These are phyloP conservation scores for Plectosphaerella plurivora DNA, from an alignment of 2,329 filamentous ascomycete genomes.

Conservation along the genomic window DNA sequence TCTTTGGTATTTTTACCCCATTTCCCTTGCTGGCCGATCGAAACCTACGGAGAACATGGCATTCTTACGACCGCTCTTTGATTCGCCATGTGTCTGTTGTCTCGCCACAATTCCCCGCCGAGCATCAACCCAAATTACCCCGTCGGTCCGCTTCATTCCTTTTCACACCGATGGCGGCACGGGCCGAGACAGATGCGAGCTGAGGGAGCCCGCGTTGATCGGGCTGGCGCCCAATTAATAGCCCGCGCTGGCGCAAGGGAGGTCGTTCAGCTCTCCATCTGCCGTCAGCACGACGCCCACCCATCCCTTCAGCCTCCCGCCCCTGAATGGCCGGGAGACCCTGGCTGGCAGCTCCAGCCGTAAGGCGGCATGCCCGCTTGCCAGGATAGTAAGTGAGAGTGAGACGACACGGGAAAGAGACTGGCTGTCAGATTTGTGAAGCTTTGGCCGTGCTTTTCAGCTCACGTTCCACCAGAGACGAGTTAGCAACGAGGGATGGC, in stretches of 20 bases:
- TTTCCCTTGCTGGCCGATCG: too few species aligned
- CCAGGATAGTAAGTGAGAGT: background rate
- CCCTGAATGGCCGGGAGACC: background rate
- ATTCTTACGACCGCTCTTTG: too few species aligned
- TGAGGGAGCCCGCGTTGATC: background rate
- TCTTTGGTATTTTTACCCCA: too few species aligned
- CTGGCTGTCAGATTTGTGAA: background rate
- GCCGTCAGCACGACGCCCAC: background rate
- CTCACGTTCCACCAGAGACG: background rate
- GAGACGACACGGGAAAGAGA: background rate
- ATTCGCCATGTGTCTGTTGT: too few species aligned
- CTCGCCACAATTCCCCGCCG: too few species aligned
- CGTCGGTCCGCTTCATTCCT: too few species aligned
- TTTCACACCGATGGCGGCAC: background rate
- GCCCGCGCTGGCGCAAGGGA: background rate
- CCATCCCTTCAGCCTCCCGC: background rate
- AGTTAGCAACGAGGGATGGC: background rate
- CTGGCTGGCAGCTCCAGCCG: background rate
- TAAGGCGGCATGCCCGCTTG: background rate
- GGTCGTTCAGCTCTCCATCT: background rate
- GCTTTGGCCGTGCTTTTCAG: background rate
- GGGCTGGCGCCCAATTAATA: background rate
- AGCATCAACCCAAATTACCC: too few species aligned
- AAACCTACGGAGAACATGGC: too few species aligned
- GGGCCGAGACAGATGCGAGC: background rate